A percentile compares a stretch with the other conserved stretches of the same genome.
phyloP scores from a whole-genome alignment of 2,329 filamentous ascomycete species.

The Fusarium robinianum region DNA sequence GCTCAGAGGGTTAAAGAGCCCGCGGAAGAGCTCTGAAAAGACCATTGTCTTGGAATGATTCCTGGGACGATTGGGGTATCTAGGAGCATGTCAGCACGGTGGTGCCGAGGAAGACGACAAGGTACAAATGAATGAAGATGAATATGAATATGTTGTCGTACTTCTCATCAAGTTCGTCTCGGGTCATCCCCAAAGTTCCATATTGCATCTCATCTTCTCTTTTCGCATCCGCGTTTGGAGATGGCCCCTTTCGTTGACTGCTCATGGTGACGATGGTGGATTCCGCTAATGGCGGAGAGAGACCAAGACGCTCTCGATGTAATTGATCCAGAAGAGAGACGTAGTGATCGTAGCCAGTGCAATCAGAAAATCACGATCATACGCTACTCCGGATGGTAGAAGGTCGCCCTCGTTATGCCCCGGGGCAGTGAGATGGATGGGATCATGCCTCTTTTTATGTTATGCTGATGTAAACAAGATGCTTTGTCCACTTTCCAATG shows the following conservation, averaged over 20 bases:
- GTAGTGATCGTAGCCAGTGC: too few relatives aligned
- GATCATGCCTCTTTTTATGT: too few relatives aligned
- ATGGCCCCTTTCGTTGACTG: conserved; percentile 8
- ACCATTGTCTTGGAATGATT: conserved; percentile 80
- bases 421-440: too few relatives aligned
- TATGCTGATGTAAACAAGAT: too few relatives aligned
- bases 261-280: conserved; percentile 14
- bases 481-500: too few relatives aligned
- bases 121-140: not conserved
- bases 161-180: conserved; percentile 53
- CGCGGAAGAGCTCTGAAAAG: conserved; percentile 78
- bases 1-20: conserved; percentile 78
- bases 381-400: too few relatives aligned
- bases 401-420: too few relatives aligned
- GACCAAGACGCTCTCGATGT: too few relatives aligned
- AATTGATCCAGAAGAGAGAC: not conserved
- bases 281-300: not conserved
- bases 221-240: conserved; percentile 44
- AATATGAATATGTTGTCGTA: conserved; percentile 18
- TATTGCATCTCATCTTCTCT: conserved; percentile 60
- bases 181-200: conserved; percentile 43
- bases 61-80: conserved; percentile 79
- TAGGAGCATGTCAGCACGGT: conserved; percentile 44
- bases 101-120: not conserved
- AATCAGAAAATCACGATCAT: too few relatives aligned